Evolutionary conservation across 2,329 filamentous ascomycete genomes (phyloP), one percentile per base, ranked within the genome.

Genomic region (Penicillium digitatum): DNA sequence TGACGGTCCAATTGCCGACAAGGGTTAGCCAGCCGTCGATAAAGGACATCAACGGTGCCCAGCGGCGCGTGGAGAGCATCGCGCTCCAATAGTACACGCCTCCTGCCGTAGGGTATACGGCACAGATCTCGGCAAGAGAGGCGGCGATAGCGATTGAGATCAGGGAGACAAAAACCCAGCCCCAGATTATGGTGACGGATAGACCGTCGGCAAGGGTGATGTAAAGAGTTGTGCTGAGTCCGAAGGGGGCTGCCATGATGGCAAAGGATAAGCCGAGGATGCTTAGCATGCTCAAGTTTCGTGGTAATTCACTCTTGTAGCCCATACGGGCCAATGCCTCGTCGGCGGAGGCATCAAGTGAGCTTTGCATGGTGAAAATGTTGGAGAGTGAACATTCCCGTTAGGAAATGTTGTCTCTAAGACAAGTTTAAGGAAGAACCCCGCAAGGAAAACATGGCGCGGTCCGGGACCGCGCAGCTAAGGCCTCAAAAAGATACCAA

Each of bases 81-180:
- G 86, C 85, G 52, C 81, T 86, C 81, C 82, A 83, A 74, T 89
- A 89, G 70, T 89, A 89, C 2, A 88, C 85, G 26, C 85, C 85
- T 39, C 85, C 85, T 29, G 85, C 82, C 8, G 85, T 87, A 2
- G 85, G 85, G 66, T 84, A 88, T 14, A 87, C 84, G 44, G 84
- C 83, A 70, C 84, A 86, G 56, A 88, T 87, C 69, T 88, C 86
- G 18, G 85, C 86, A 52, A 88, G 74, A 12, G 84, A 87, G 29
- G 83, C 82, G 48, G 85, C 85, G 60, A 88, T 87, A 55, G 77
- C 78, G 54, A 83, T 75, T 11, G 82, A 85, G 61, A 88, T 82
- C 35, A 87, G 68, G 4, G 83, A 85, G 27, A 88, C 81, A 32
- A 87, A 71, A 2, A 87, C 79, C 85, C 82, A 89, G 38, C 87